phyloP scores from a whole-genome alignment of 2,329 filamentous ascomycete genomes.

The Aschersonia sp. region DNA sequence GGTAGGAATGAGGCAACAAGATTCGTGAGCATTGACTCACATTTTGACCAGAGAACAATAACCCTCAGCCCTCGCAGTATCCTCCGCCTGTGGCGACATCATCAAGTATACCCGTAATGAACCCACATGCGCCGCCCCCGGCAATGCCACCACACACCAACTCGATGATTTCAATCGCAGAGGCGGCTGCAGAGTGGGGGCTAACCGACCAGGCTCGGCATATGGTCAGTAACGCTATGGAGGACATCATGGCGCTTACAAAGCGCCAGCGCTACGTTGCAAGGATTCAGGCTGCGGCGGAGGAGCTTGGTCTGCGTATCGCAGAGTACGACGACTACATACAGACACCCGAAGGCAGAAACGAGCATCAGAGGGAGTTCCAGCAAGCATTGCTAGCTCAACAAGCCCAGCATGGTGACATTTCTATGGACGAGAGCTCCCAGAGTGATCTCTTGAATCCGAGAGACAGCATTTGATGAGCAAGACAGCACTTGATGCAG shows the following conservation, averaged over 20 bases:
- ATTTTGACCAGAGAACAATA: slow-evolving; percentile 26
- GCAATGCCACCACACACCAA: slow-evolving; percentile 1
- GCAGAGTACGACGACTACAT: slow-evolving; percentile 33
- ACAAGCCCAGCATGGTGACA: slow-evolving; percentile 9
- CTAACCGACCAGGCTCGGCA: slow-evolving; percentile 8
- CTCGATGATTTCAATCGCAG: slow-evolving; percentile 1
- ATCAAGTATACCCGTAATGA: not conserved
- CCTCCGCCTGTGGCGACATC: slow-evolving; percentile 1
- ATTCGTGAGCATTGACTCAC: not conserved
- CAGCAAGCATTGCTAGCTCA: slow-evolving; percentile 4
- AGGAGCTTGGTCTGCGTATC: slow-evolving; percentile 38
- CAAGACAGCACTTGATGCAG: not conserved
- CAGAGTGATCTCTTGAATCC: not conserved
- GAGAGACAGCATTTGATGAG: not conserved
- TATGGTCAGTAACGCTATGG: slow-evolving; percentile 24
- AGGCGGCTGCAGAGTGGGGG: slow-evolving; percentile 20
- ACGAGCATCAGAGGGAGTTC: slow-evolving; percentile 11
- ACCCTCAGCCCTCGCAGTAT: slow-evolving; percentile 18
- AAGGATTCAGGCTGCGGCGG: slow-evolving; percentile 37
- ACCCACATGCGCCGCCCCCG: not conserved
- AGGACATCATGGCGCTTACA: slow-evolving; percentile 26
- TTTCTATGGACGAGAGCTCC: slow-evolving; percentile 5
- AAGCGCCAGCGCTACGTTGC: slow-evolving; percentile 30
- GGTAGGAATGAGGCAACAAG: not conserved
- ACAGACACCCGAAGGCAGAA: slow-evolving; percentile 11